phyloP scores from a whole-genome alignment of 352 stramenopile species.

The Phytophthora hybrid region DNA sequence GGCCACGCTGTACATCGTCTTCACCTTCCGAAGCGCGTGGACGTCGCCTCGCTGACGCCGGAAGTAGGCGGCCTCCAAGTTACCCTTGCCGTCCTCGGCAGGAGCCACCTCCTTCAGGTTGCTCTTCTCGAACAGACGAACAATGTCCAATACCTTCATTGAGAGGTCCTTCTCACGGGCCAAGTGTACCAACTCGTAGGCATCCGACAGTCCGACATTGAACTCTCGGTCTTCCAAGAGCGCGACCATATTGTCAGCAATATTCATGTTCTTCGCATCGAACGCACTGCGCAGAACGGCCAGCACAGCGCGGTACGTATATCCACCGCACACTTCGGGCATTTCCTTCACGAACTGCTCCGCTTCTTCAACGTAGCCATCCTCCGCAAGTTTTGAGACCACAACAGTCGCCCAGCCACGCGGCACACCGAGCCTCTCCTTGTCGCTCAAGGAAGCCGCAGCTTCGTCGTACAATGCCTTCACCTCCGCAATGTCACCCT shows the following conservation, averaged over 20 bases:
- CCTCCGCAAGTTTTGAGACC: conserved; percentile 49
- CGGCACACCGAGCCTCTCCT: conserved; percentile 43
- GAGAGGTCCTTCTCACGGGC: conserved; percentile 51
- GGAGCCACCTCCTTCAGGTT: conserved; percentile 44
- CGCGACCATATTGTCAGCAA: conserved; percentile 43
- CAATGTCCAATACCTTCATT: conserved; percentile 49
- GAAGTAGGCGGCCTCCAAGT: conserved; percentile 33
- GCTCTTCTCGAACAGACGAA: conserved; percentile 59
- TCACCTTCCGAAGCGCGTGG: conserved; percentile 54
- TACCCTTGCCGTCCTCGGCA: conserved; percentile 41
- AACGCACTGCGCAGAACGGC: conserved; percentile 52
- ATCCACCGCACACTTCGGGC: conserved; percentile 43
- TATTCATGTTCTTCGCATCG: conserved; percentile 29
- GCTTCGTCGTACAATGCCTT: conserved; percentile 61
- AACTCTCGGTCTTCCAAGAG: conserved; percentile 59
- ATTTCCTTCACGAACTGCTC: conserved; percentile 50
- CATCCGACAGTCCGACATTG: conserved; percentile 45
- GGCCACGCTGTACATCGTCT: conserved; percentile 63
- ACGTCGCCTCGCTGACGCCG: conserved; percentile 31
- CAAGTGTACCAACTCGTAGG: conserved; percentile 67
- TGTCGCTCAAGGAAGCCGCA: conserved; percentile 39
- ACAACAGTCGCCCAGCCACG: conserved; percentile 56
- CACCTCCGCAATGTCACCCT: conserved; percentile 46
- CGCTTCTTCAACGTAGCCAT: conserved; percentile 51
- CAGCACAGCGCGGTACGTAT: conserved; percentile 54